These are phyloP conservation scores for Sporisorium graminicola DNA, from an alignment of 1,284 basidiomycete species.

Conservation along the genomic window DNA sequence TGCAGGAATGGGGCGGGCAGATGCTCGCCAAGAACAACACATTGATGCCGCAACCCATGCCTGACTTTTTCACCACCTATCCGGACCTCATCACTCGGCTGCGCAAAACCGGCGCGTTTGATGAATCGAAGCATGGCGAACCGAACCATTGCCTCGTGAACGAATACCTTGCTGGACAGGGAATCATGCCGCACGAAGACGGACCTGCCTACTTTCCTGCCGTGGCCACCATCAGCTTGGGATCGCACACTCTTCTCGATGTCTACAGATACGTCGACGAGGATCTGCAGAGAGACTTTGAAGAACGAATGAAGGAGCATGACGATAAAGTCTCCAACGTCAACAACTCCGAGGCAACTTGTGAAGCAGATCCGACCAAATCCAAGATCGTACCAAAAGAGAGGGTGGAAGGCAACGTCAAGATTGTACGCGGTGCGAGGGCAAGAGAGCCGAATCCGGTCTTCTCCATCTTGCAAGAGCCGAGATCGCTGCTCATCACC, in stretches of 20 bases:
- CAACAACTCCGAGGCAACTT: not conserved
- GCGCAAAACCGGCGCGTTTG: conserved; percentile 75
- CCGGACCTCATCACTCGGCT: conserved; percentile 83
- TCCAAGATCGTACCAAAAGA: conserved; percentile 42
- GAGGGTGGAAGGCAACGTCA: conserved; percentile 46
- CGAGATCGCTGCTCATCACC: conserved; percentile 64
- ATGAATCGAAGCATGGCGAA: conserved; percentile 75
- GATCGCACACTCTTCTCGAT: conserved; percentile 85
- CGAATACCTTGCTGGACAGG: conserved; percentile 84
- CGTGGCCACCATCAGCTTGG: conserved; percentile 89
- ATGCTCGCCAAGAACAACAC: conserved; percentile 74
- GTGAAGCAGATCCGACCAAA: not conserved
- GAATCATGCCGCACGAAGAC: conserved; percentile 90
- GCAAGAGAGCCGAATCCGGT: conserved; percentile 57
- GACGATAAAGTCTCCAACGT: conserved; percentile 16
- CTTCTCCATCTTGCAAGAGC: conserved; percentile 66
- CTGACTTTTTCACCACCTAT: conserved; percentile 74
- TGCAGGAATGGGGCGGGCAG: conserved; percentile 74
- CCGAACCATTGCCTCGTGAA: conserved; percentile 83
- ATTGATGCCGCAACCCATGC: conserved; percentile 77
- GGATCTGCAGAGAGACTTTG: conserved; percentile 42
- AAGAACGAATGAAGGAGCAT: conserved; percentile 37
- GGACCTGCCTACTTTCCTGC: conserved; percentile 88
- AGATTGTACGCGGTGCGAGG: conserved; percentile 50
- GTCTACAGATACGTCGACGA: conserved; percentile 78